Base-by-base conservation (phyloP, 2,329 filamentous ascomycete species). In the Coniochaeta pulveracea region DNA sequence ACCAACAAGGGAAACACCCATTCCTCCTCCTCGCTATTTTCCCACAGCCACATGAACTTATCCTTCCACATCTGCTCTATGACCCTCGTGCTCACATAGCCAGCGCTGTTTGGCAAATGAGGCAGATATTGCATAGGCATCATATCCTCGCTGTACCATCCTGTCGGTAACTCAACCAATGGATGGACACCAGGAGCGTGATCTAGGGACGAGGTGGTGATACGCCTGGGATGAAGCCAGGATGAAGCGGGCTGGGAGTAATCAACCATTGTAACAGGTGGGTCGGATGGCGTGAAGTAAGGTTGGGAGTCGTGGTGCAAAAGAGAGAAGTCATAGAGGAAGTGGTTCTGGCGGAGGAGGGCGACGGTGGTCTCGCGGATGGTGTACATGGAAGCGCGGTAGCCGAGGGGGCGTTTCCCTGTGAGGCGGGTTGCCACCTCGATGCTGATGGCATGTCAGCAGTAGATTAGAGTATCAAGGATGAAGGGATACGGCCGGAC, bases 61-160 rank as follows among this genome's bases (percentile, higher is more conserved):
- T 75, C 71, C 43, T 59, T 65, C 73, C 73, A 77, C 56, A 76
- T 68, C 38, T 66, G 58, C 55, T 77, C 72, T 18, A 77, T 61
- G 2, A 68, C 58, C 8, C 63, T 56, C 4, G 66, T 63, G 34
- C 70, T 66, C 1, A 76, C 69, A 44, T 74, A 77, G 2, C 73
- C 72, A 26, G 68, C 63, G 3, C 63, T 67, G 38, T 75, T 76
- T 2, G 57, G 41, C 5, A 52, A 52, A 35, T 66, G 55, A 3
- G 63, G 62, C 28, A 52, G 60, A 40, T 57, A 66, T 34, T 62
- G 58, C 40, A 67, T 34, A 1, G 63, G 64, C 32, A 61, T 66
- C 57, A 63, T 63, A 38, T 67, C 64, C 38, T 67, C 63, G 19
- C 50, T 53, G 37, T 67, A 66, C 63, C 63, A 67, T 33, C 62